Percentiles rank a stretch among this genome's conserved stretches.
Conservation (phyloP, 2,329 filamentous ascomycete species). For the Pezicula radicicola region DNA sequence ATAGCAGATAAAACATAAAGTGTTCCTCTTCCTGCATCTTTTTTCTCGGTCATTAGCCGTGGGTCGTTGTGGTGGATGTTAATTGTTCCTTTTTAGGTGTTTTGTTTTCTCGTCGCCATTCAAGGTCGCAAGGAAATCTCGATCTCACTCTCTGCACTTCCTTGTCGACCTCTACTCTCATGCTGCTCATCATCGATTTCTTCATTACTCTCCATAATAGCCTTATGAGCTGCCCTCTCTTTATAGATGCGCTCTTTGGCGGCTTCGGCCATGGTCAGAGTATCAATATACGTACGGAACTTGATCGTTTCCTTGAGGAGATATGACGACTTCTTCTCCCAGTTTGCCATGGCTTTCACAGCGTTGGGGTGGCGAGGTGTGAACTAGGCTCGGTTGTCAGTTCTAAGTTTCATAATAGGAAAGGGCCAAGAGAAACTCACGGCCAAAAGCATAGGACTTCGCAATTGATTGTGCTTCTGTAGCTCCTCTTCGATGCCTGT, state of each 20-base stretch:
- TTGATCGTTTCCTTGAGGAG: conserved; percentile 93
- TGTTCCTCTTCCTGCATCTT: too few relatives aligned
- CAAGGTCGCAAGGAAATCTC: too few relatives aligned
- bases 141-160: too few relatives aligned
- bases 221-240: conserved; percentile 43
- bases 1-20: too few relatives aligned
- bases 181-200: conserved; percentile 19
- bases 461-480: conserved; percentile 81
- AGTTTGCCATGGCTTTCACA: conserved; percentile 86
- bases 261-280: conserved; percentile 66
- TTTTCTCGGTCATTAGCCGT: too few relatives aligned
- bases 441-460: conserved; percentile 82
- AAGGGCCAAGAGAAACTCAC: conserved; percentile 35
- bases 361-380: conserved; percentile 80
- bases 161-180: conserved; percentile 7
- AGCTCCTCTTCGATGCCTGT: conserved; percentile 83
- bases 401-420: background rate
- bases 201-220: conserved; percentile 10
- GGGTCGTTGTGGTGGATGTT: too few relatives aligned
- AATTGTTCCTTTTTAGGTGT: too few relatives aligned
- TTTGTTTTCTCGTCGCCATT: too few relatives aligned
- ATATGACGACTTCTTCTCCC: conserved; percentile 94
- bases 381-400: conserved; percentile 47
- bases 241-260: conserved; percentile 67
- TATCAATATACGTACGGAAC: conserved; percentile 92